A percentile compares a stretch with the other conserved stretches of the same genome.
Conservation (phyloP, 2,329 filamentous ascomycete genomes). For the Colletotrichum incanum region DNA sequence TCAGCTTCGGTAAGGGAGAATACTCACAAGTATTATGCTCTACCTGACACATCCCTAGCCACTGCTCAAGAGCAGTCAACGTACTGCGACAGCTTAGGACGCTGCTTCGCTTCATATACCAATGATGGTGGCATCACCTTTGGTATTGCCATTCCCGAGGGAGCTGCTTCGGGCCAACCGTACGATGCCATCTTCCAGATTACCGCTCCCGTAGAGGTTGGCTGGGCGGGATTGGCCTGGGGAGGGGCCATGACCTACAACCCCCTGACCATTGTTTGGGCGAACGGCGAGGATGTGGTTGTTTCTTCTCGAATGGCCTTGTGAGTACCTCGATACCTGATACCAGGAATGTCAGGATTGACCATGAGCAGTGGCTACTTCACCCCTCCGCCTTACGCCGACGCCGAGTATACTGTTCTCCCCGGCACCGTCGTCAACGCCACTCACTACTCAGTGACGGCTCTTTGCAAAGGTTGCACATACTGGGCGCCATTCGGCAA, state of each 20-base stretch:
- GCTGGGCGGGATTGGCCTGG: conserved; percentile 63
- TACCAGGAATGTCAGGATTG: not conserved
- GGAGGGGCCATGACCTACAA: conserved; percentile 62
- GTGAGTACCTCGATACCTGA: conserved; percentile 45
- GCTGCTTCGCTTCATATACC: conserved; percentile 47
- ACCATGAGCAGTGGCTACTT: conserved; percentile 53
- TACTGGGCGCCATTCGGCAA: conserved; percentile 60
- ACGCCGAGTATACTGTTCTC: conserved; percentile 53
- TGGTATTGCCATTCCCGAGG: conserved; percentile 56
- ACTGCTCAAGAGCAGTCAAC: conserved; percentile 30
- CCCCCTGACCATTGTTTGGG: conserved; percentile 60
- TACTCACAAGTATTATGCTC: no score
- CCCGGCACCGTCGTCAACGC: conserved; percentile 54
- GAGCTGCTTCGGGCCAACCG: conserved; percentile 46
- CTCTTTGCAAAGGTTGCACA: conserved; percentile 58
- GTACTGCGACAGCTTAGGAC: conserved; percentile 45
- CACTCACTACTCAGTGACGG: conserved; percentile 55
- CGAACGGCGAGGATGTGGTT: conserved; percentile 56
- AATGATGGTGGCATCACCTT: conserved; percentile 49
- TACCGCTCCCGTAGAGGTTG: conserved; percentile 56
- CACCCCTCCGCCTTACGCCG: conserved; percentile 50
- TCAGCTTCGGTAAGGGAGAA: conserved; percentile 33
- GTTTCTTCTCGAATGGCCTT: conserved; percentile 56
- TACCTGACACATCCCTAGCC: not conserved
- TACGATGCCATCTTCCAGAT: conserved; percentile 62